Base-by-base conservation (phyloP, 2,329 filamentous ascomycete species). In the Xylaria sp. region DNA sequence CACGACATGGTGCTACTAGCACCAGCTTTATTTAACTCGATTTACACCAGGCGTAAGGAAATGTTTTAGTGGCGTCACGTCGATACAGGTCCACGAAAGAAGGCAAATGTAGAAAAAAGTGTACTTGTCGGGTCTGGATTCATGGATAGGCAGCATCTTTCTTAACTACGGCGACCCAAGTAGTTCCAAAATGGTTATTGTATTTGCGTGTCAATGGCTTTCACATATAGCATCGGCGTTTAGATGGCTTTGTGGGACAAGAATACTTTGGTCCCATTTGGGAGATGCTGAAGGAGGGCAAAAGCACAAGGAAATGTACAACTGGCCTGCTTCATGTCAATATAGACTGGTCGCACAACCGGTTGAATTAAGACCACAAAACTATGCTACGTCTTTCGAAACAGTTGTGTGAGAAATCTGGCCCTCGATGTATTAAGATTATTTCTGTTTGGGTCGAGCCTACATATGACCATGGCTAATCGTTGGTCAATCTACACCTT, bases 71-170 rank as follows among this genome's bases (percentile, higher is more conserved):
- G 34, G 48, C 53, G 48, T 63, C 52, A 41, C 45, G 41, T 60
- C 41, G 53, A 65, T 67, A 67, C 60, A 68, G 56, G 55, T 45
- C 41, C 45, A 52, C 43, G 55, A 52, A 57, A 60, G 57, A 68
- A 50, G 60, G 66, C 43, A 60, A 63, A 46, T 60, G 43, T 61
- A 68, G 63, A 68, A 64, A 66, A 65, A 69, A 52, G 50, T 55
- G 55, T 66, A 63, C 18, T 59, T 60, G 48, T 39, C 50, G 12
- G 18, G 34, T 18, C 52, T 39, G 41, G 30, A 30, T 61, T 60
- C 46, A 63, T 56, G 50, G 55, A 61, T 45, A n/a, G 50, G 20
- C 39, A 39, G 52, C 46, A 63, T 39, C 18, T 58, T 45, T 63
- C 55, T 39, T 58, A 57, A 23, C 30, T 61, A 60, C 45, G 60